These are phyloP conservation scores for Penicillium lagena DNA, from an alignment of 495 filamentous ascomycete genomes.

Conservation along the genomic window DNA sequence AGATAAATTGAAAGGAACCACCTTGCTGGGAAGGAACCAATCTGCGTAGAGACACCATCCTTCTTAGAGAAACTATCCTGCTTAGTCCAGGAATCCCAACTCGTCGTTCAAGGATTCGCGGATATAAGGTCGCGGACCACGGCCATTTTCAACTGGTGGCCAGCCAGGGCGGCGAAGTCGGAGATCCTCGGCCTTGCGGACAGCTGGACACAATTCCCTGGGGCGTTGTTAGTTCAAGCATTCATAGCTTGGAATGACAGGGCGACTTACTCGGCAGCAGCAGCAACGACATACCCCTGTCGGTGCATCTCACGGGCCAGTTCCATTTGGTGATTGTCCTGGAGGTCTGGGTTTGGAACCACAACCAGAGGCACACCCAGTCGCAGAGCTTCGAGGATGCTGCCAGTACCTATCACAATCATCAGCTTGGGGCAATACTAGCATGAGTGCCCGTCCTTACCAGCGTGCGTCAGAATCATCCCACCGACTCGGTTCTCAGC, in stretches of 20 bases:
- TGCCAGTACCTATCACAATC: constrained; percentile 63
- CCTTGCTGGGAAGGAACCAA: no score
- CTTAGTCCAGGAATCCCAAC: constrained; percentile 50
- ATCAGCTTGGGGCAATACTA: no score
- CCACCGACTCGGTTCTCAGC: constrained; percentile 39
- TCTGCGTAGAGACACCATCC: no score
- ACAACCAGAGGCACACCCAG: constrained; percentile 65
- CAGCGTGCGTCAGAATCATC: constrained; percentile 84
- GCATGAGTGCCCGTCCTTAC: constrained; percentile 33
- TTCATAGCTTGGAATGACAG: not conserved
- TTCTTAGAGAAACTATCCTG: not conserved
- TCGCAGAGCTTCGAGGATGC: constrained; percentile 76
- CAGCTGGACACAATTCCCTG: constrained; percentile 39
- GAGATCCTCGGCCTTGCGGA: constrained; percentile 17
- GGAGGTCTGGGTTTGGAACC: constrained; percentile 74
- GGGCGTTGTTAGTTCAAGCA: constrained; percentile 2
- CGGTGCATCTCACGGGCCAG: constrained; percentile 65
- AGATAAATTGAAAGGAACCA: no score
- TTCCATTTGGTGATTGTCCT: constrained; percentile 90
- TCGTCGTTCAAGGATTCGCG: constrained; percentile 47
- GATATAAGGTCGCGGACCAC: not conserved
- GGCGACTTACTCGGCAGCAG: constrained; percentile 51
- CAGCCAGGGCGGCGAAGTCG: not conserved
- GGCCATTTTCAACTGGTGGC: no score
- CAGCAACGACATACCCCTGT: constrained; percentile 64